Evolutionary conservation across 768 basidiomycete species (phyloP).

Genomic region (Tylopilus vinaceipallidus): DNA sequence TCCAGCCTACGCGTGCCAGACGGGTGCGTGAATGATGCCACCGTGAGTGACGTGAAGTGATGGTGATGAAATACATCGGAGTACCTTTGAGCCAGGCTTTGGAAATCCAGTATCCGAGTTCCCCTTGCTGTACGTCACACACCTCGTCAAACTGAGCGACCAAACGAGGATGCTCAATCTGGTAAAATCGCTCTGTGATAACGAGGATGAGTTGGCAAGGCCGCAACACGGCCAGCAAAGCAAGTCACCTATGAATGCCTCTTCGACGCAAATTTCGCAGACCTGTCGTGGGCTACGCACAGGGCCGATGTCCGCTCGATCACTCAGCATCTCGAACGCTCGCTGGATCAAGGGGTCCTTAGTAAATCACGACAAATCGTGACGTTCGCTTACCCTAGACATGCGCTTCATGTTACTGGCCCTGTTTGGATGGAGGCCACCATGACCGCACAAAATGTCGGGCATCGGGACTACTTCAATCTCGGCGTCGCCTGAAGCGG

Average conservation of each 20-base stretch:
- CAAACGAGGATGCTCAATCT: conserved; percentile 61
- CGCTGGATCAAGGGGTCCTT: conserved; percentile 8
- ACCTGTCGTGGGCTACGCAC: conserved; percentile 48
- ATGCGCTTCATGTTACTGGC: conserved; percentile 68
- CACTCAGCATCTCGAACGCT: conserved; percentile 26
- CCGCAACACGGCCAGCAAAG: neutral
- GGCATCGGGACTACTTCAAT: conserved; percentile 30
- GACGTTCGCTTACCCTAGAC: conserved; percentile 40
- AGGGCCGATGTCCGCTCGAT: conserved; percentile 49
- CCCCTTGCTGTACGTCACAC: conserved; percentile 41
- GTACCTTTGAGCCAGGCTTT: conserved; percentile 77
- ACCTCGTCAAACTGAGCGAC: conserved; percentile 59
- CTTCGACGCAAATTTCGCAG: conserved; percentile 58
- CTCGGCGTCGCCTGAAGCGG: conserved; percentile 16
- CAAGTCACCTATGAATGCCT: conserved; percentile 54
- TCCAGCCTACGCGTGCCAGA: conserved; percentile 60
- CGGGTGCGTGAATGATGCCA: conserved; percentile 3
- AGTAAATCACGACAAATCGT: neutral
- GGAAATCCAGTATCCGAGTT: conserved; percentile 66
- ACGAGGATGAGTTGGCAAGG: neutral
- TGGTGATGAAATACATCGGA: conserved; percentile 9
- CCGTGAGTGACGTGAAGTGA: conserved; percentile 9
- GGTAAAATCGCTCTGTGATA: conserved; percentile 62
- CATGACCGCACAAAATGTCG: conserved; percentile 64
- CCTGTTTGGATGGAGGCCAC: conserved; percentile 57